Percentiles rank a stretch among this genome's conserved stretches.
Conservation (phyloP, 176 grass and related monocot species). For the Paspalum notatum region DNA sequence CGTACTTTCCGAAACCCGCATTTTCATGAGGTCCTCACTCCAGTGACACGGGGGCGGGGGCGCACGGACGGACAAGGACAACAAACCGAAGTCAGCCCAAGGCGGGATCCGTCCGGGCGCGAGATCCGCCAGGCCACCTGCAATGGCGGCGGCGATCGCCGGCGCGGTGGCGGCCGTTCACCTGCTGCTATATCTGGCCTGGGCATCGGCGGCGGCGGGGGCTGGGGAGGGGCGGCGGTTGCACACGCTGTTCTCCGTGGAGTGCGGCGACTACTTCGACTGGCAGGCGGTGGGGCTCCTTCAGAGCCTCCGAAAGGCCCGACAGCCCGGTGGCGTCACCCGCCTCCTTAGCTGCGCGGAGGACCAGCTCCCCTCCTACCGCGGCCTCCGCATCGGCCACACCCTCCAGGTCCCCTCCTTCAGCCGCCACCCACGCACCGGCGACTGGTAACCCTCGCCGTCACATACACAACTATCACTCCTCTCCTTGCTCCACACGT, state of each 20-base stretch:
- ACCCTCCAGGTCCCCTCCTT: slow-evolving; percentile 87
- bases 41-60: neutral
- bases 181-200: neutral
- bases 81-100: neutral
- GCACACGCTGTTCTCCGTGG: slow-evolving; percentile 97
- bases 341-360: slow-evolving; percentile 79
- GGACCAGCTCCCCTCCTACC: slow-evolving; percentile 70
- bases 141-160: slow-evolving; percentile 49
- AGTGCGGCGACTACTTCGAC: slow-evolving; percentile 97
- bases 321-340: slow-evolving; percentile 81
- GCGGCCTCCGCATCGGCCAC: slow-evolving; percentile 73
- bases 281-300: slow-evolving; percentile 95
- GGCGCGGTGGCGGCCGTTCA: slow-evolving; percentile 24
- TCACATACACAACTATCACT: slow-evolving; percentile 23
- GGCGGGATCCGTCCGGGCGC: slow-evolving; percentile 39
- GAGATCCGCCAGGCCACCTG: slow-evolving; percentile 52
- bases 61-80: slow-evolving; percentile 18
- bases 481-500: neutral
- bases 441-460: slow-evolving; percentile 73
- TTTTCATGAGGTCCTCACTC: neutral
- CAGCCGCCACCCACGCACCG: slow-evolving; percentile 85
- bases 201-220: neutral
- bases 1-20: neutral
- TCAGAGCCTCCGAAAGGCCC: slow-evolving; percentile 81
- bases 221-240: slow-evolving; percentile 63